These are phyloP conservation scores for Russula brevipes DNA, from an alignment of 768 basidiomycete genomes.

Conservation along the genomic window DNA sequence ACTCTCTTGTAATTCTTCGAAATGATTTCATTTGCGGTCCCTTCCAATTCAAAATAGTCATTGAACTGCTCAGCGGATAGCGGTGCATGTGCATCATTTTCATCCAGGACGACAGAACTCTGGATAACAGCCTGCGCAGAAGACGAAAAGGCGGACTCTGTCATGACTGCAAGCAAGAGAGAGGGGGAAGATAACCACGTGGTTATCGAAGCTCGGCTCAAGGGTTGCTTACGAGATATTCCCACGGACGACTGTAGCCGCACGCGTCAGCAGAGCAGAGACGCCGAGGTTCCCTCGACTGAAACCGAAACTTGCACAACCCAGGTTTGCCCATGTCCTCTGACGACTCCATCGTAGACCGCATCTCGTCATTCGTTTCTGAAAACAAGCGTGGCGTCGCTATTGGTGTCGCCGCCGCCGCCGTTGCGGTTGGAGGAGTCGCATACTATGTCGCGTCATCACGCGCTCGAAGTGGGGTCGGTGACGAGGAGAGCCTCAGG, in stretches of 20 bases:
- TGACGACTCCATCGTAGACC: conserved; percentile 46
- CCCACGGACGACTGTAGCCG: neutral
- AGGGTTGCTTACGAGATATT: conserved; percentile 4
- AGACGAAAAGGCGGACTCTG: conserved; percentile 41
- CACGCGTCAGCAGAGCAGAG: no score
- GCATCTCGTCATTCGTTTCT: conserved; percentile 60
- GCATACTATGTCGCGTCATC: conserved; percentile 72
- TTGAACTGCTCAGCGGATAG: conserved; percentile 42
- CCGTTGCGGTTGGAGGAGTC: conserved; percentile 64
- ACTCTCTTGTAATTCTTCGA: conserved; percentile 68
- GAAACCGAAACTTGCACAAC: neutral
- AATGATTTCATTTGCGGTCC: conserved; percentile 57
- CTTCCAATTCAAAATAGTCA: conserved; percentile 69
- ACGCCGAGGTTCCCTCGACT: neutral
- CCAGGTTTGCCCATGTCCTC: conserved; percentile 30
- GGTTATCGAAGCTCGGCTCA: neutral
- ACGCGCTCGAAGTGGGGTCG: conserved; percentile 31
- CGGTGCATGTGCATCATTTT: conserved; percentile 34
- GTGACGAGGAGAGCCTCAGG: conserved; percentile 22
- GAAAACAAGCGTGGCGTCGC: conserved; percentile 77
- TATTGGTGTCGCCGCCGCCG: conserved; percentile 66
- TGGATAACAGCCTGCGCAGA: conserved; percentile 62
- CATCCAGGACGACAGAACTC: conserved; percentile 46
- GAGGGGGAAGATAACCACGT: neutral
- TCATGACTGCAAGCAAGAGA: neutral